These are phyloP conservation scores for Trichocladium antarcticum DNA, from an alignment of 495 filamentous ascomycete genomes.

Conservation along the genomic window DNA sequence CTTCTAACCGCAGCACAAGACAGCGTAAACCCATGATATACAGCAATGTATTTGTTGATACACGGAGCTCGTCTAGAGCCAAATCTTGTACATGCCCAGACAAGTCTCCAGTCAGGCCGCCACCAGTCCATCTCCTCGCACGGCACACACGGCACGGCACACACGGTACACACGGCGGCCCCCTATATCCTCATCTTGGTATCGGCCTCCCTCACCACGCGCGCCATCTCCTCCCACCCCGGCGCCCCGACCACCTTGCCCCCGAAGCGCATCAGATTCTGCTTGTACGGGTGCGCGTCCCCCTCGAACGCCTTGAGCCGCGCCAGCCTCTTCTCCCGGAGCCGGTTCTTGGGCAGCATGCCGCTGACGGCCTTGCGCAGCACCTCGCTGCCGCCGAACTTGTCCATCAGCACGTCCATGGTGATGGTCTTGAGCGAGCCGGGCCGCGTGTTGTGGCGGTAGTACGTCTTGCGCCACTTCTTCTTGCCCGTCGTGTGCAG, in stretches of 20 bases:
- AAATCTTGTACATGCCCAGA: conserved; percentile 1
- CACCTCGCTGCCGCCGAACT: conserved; percentile 91
- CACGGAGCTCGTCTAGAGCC: conserved; percentile 1
- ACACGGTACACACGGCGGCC: too few relatives aligned
- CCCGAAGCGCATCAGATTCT: conserved; percentile 67
- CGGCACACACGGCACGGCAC: too few relatives aligned
- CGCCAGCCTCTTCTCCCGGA: conserved; percentile 75
- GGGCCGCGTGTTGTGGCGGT: conserved; percentile 81
- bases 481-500: conserved; percentile 87
- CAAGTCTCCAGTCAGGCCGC: not conserved
- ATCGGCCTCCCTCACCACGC: conserved; percentile 33
- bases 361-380: conserved; percentile 83
- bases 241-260: conserved; percentile 42
- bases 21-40: not conserved
- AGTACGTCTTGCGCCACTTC: conserved; percentile 86
- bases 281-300: conserved; percentile 76
- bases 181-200: conserved; percentile 29
- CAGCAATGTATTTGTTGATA: conserved; percentile 5
- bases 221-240: conserved; percentile 35
- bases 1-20: too few relatives aligned
- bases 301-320: conserved; percentile 94
- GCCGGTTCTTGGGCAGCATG: conserved; percentile 94
- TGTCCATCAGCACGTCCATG: conserved; percentile 89
- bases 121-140: not conserved
- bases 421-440: conserved; percentile 78